Base-by-base conservation (phyloP, 2,329 filamentous ascomycete species). In the Venturia carpophila region DNA sequence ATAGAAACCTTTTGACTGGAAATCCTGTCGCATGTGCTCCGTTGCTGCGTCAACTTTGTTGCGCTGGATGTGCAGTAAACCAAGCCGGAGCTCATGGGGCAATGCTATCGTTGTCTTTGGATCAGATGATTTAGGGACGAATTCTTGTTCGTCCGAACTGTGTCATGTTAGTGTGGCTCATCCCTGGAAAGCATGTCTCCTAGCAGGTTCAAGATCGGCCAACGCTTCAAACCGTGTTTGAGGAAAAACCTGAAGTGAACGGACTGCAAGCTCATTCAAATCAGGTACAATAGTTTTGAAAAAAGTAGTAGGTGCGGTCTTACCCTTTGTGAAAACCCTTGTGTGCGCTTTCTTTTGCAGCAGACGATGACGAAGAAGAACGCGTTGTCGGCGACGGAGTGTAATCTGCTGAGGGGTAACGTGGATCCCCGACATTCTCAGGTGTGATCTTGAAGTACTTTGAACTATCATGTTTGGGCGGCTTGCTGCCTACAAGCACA, bases 1-100 rank as follows among this genome's bases (percentile, higher is more conserved):
- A 55, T 77, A 70, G 68, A 82, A 81, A 9, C 77, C 77, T 47
- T 75, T 77, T 30, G 72, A 71, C 56, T 78, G 73, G 63, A 82
- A 79, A 55, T 81, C 78, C 13, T 69, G 69, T 55, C 76, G 69
- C 11, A 81, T 75, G 47, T 76, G 78, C 34, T 74, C 73, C 0
- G 78, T 75, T 70, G 81, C 72, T 4, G 76, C 76, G 63, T 81
- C 79, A 30, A 80, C 67, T 70, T 80, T 80, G 70, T 76, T 79
- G 15, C 79, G 75, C 66, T 82, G 80, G 27, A 81, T 73, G 45
- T 78, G 77, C n/a, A 82, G 72, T 2, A 76, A 47, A 71, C 71
- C 66, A 77, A 67, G 66, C 77, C 73, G 55, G 71, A 52, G 21
- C 24, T 56, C 52, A 34, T 61, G 15, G 2, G 24, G 24, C 24